Base-by-base conservation (phyloP, 2,329 filamentous ascomycete genomes). In the Endothia cerciana region DNA sequence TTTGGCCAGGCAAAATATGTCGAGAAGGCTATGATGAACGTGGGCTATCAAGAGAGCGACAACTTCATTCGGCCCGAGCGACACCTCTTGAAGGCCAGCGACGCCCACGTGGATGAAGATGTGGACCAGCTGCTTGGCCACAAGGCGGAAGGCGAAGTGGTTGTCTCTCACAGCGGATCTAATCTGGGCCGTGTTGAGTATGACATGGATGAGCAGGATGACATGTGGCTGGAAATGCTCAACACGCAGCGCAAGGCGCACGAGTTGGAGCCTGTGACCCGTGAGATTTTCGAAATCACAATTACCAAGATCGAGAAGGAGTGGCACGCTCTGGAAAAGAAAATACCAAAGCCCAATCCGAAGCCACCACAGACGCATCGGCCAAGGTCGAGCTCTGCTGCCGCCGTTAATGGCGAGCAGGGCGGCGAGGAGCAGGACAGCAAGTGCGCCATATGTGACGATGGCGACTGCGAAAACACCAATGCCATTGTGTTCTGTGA, bases 401-500 rank as follows among this genome's bases (percentile, higher is more conserved):
- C 93, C 33, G 94, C 95, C 6, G 94, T 98, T 22, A 98, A 97
- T 77, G 94, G 95, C 64, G 95, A 98, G 79, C 88, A 91, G 70
- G 89, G 86, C 36, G 93, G 93, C 25, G 95, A 98, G 78, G 94
- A 98, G 77, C 94, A 95, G 72, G 95, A 99, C 77, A 97, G 91
- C 72, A 98, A 97, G 77, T 99, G 95, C 75, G 94, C 93, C 28
- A 96, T 99, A 65, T 99, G 95, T 76, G 95, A 99, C 75, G 95
- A 99, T 74, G 95, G 95, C n/a, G 95, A 99, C 75, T 99, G 95
- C 74, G 95, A 99, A 79, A 99, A 99, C 77, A 96, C 95, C 28
- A 99, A 99, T 74, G 95, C 95, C 0, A 99, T 99, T 73, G 95
- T 99, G 28, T 99, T 99, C 75, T 99, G 95, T 76, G 95, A 99